Evolutionary conservation across 192 early-diverging fungal species (phyloP).

Genomic region (Podila clonocystis): DNA sequence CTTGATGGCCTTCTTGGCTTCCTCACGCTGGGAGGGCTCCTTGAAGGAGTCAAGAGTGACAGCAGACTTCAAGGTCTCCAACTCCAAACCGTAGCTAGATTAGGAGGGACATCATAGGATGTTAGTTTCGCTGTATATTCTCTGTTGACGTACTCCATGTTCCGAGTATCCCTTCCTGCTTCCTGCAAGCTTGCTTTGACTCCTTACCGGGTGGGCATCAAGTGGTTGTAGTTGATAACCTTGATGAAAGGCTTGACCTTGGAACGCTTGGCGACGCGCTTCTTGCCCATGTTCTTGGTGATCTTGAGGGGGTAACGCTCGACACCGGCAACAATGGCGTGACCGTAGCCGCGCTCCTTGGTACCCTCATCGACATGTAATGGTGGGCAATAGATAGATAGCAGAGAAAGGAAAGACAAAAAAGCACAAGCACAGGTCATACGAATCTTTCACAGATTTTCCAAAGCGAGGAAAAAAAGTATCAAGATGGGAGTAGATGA

Average conservation of each 20-base stretch:
- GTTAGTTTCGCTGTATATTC: no score
- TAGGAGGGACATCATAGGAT: slow-evolving; percentile 74
- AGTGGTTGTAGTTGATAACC: slow-evolving; percentile 98
- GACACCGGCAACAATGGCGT: slow-evolving; percentile 98
- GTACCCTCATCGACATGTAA: slow-evolving; percentile 94
- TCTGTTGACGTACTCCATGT: no score
- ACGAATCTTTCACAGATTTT: slow-evolving; percentile 47
- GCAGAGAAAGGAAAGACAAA: slow-evolving; percentile 8
- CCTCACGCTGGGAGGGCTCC: slow-evolving; percentile 94
- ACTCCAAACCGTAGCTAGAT: slow-evolving; percentile 97
- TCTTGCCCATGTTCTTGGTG: slow-evolving; percentile 94
- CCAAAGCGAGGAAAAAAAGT: slow-evolving; percentile 48
- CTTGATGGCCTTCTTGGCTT: slow-evolving; percentile 95
- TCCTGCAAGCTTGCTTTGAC: no score
- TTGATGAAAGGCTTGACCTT: slow-evolving; percentile 99
- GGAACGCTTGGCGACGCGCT: slow-evolving; percentile 96
- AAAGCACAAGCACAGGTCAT: slow-evolving; percentile 41
- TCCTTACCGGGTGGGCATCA: slow-evolving; percentile 97
- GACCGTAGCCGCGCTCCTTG: slow-evolving; percentile 95
- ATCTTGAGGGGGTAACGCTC: slow-evolving; percentile 98
- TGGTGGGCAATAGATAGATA: slow-evolving; percentile 16
- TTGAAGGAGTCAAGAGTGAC: slow-evolving; percentile 91
- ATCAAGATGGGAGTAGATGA: background rate
- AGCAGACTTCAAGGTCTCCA: slow-evolving; percentile 91
- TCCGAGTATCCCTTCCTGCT: background rate